Evolutionary conservation across 768 basidiomycete species (phyloP).

Genomic region (Gloeopeniophorella convolvens): DNA sequence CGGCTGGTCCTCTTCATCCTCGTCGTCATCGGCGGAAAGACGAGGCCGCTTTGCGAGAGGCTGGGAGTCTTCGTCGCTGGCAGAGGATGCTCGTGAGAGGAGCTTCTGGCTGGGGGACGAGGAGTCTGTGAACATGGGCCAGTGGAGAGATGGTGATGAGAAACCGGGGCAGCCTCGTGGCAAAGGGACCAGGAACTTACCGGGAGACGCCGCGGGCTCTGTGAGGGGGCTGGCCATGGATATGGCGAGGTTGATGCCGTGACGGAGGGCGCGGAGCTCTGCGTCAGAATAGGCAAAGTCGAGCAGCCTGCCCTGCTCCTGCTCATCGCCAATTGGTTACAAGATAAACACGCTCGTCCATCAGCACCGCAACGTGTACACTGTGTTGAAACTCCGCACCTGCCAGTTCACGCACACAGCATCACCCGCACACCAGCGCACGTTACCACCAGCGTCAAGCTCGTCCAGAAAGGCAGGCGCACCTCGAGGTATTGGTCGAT

Average conservation of each 20-base stretch:
- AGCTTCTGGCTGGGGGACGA: conserved; percentile 27
- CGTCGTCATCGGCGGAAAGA: conserved; percentile 20
- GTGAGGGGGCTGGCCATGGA: conserved; percentile 44
- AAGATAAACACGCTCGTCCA: too few species aligned
- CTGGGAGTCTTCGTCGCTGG: conserved; percentile 53
- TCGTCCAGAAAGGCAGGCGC: conserved; percentile 24
- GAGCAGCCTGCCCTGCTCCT: conserved; percentile 74
- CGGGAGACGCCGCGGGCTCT: conserved; percentile 43
- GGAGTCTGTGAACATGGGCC: conserved; percentile 23
- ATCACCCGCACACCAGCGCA: too few species aligned
- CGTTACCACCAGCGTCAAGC: conserved; percentile 1
- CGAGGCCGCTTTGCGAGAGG: conserved; percentile 36
- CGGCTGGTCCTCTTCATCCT: conserved; percentile 25
- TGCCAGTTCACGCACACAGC: conserved; percentile 7
- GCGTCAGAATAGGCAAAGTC: conserved; percentile 75
- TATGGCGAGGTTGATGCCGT: conserved; percentile 56
- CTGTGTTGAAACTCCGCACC: conserved; percentile 24
- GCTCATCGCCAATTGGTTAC: conserved; percentile 4
- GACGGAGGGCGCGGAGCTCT: conserved; percentile 59
- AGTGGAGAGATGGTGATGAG: conserved; percentile 14
- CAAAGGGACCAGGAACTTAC: conserved; percentile 31
- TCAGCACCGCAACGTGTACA: too few species aligned
- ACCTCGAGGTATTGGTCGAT: conserved; percentile 82
- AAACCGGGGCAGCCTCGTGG: conserved; percentile 20
- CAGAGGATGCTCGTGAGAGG: conserved; percentile 23